Evolutionary conservation across 1,139 yeast genomes (phyloP), one percentile per base, ranked within the genome.

Genomic region (Candida sanyaensis): DNA sequence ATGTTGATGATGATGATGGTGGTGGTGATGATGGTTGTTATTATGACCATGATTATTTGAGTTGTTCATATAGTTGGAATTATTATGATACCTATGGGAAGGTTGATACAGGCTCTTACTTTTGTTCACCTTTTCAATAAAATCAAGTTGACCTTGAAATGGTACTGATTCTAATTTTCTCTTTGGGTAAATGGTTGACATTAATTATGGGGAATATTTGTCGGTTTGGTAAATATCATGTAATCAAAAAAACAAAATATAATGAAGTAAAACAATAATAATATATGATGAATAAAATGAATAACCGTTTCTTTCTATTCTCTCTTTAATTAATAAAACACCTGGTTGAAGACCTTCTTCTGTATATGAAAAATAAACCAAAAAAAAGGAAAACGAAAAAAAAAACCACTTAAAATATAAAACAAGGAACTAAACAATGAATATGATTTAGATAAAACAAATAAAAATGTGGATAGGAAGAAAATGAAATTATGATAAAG

Each of bases 141-240:
- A 40, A 37, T 68, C 73, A 21, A 67, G 47, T 51, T 71, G 76
- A 40, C 54, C 51, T 44, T 53, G 59, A 55, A 72, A 72, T 3
- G 76, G 68, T 29, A 61, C 57, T 34, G 56, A 50, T 37, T 67
- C 64, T 46, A 69, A 55, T 27, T 55, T 51, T 55, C 75, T 59
- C 48, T 64, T 65, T 26, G 69, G 67, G 50, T 60, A 67, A 42
- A 37, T 43, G 31, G 52, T 45, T 43, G 54, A 50, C 53, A 50
- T 47, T 13, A 33, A 33, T 5, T 40, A 40, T 40, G 42, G 34
- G 28, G 26, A 30, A 29, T 30, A 29, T 40, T 38, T 41, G 37
- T 43, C 27, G 23, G 12, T 41, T 49, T 17, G 42, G 28, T 13
- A 48, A 42, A 37, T 37, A 31, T 41, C 45, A 24, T 33, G 44